Evolutionary conservation across 805 yeast species (phyloP), one percentile per base, ranked within the genome.

Genomic region (Maudiozyma turicensis): DNA sequence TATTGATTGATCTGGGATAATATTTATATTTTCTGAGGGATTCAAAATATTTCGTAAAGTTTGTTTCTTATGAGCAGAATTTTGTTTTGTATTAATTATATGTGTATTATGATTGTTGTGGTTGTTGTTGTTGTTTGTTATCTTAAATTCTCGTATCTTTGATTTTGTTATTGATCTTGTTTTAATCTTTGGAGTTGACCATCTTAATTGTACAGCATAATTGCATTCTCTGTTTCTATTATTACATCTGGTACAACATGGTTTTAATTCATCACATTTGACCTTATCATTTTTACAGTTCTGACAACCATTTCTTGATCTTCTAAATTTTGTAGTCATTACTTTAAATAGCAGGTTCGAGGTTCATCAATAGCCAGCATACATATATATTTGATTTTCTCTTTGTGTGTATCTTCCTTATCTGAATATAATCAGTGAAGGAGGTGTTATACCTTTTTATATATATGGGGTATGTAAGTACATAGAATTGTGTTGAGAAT

Each of bases 261-360:
- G 93, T 58, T 80, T 81, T 15, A 47, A 52, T 60, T 84, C 91
- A 55, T 81, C 83, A 58, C 95, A 85, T 62, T 85, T 84, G 35
- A 80, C 74, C 59, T 81, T 82, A 32, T 77, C 65, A 41, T 72
- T 68, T 58, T 81, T 82, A 63, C 89, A 82, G 38, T 74, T 70
- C 52, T 74, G 80, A 53, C 87, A 82, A 0, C 86, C 86, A 32
- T 65, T 69, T 35, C 86, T 66, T 29, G 81, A 75, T 45, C 85
- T 66, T 10, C n/a, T 26, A 6, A 43, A 34, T 15, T 47, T 47
- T 9, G 6, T 34, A 15, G 14, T 7, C 45, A 40, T 40, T 7
- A 20, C 26, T 20, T 20, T 20, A 20, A 3, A 20, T 20, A 20
- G 26, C 26, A 20, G 26, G 26, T 20, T 4, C 26, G 26, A 20